Percentiles rank a stretch among this genome's conserved stretches.
phyloP scores from a whole-genome alignment of 495 filamentous ascomycete genomes.

The Penicillium crystallinum region DNA sequence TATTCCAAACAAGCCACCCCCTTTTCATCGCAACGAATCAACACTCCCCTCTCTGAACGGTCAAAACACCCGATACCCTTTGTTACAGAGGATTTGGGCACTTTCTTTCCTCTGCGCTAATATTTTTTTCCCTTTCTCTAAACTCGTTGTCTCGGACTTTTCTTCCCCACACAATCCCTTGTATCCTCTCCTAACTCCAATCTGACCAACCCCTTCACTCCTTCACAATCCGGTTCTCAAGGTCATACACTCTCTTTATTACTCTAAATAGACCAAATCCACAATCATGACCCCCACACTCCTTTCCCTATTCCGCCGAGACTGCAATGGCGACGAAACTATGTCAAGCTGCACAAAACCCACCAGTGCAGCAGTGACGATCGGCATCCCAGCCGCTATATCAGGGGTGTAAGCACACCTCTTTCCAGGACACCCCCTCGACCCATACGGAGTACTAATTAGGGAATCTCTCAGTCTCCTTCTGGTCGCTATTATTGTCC shows the following conservation, averaged over 20 bases:
- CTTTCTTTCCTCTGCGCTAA: no score
- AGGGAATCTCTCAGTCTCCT: neutral
- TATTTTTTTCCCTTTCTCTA: neutral
- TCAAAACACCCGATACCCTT: neutral
- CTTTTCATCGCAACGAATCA: neutral
- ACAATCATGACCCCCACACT: neutral
- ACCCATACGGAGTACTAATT: neutral
- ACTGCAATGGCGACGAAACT: conserved; percentile 2
- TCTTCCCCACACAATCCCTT: neutral
- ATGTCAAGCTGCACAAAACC: conserved; percentile 9
- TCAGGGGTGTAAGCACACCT: conserved; percentile 2
- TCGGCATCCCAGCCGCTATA: conserved; percentile 6
- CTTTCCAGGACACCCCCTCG: neutral
- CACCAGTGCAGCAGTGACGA: conserved; percentile 3
- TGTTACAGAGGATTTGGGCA: no score
- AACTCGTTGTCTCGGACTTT: neutral
- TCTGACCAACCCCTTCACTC: neutral
- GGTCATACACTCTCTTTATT: conserved; percentile 1
- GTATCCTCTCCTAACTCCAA: neutral
- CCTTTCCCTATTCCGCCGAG: neutral
- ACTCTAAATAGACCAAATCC: neutral
- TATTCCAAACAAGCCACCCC: conserved; percentile 2
- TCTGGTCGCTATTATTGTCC: conserved; percentile 4
- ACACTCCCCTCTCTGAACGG: neutral
- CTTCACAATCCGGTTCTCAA: neutral